Evolutionary conservation across 2,329 filamentous ascomycete genomes (phyloP), one percentile per base, ranked within the genome.

Genomic region (Myriosclerotinia curreyana): DNA sequence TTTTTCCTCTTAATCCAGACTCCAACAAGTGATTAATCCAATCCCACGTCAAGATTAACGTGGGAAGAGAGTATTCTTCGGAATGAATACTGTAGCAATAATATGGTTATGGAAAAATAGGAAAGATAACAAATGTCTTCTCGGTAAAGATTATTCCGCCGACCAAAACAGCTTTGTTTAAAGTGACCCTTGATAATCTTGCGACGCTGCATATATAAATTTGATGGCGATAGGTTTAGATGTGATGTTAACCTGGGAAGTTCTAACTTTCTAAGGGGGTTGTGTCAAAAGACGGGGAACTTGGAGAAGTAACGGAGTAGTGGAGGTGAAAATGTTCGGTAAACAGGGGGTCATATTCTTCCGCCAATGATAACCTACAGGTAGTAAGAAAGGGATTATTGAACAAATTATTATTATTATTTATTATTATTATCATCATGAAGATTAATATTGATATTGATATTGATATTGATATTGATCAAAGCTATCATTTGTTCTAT

Each of bases 101-200:
- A n/a, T n/a, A n/a, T 15, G 22, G 15, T 31, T 17, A 46, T 60
- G 62, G 54, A 64, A 64, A 64, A 64, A 52, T 60, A 60, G 54
- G 17, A 42, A 15, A 52, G 44, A 46, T 44, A 60, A 31, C 36
- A 46, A 50, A 54, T 49, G 31, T 25, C 2, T 49, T 50, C 44
- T 60, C 64, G 64, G 64, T 49, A 48, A 55, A 49, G 55, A 64
- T 66, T 64, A 50, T 64, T 66, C 64, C 64, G 64, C 50, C 55
- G 62, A 64, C 53, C 38, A 31, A 52, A 52, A 54, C 17, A 54
- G 48, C 31, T 44, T 11, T 52, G n/a, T 44, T 42, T 48, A 25
- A 22, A 38, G 25, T 6, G 6, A 31, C 28, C 20, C 42, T 11
- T 22, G 3, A 38, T 7, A 48, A 17, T 50, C 60, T 44, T 62